A percentile compares a stretch with the other conserved stretches of the same genome.
phyloP scores from a whole-genome alignment of 2,329 filamentous ascomycete genomes.

The Colletotrichum sp. region DNA sequence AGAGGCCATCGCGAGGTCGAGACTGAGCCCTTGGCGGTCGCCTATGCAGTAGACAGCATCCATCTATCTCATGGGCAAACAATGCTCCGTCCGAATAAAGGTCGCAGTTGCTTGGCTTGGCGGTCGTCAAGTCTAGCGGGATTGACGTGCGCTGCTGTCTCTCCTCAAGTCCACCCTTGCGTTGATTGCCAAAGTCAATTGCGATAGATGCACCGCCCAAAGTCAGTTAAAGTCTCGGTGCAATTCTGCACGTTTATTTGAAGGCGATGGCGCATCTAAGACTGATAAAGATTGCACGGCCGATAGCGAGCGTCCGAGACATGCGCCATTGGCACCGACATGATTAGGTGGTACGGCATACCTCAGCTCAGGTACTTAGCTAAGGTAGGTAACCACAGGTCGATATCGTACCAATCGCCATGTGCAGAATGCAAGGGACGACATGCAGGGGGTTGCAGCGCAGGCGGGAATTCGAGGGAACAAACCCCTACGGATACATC shows the following conservation, averaged over 20 bases:
- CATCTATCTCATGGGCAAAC: background rate
- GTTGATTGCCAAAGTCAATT: background rate
- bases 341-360: background rate
- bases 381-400: background rate
- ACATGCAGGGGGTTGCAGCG: background rate
- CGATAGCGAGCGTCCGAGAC: background rate
- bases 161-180: background rate
- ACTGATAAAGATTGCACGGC: background rate
- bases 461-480: background rate
- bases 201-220: background rate
- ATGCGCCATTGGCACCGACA: background rate
- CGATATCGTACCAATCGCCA: background rate
- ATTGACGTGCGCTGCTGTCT: background rate
- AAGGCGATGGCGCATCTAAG: background rate
- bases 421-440: conserved; percentile 8
- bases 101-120: background rate
- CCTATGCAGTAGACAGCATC: background rate
- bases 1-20: background rate
- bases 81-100: background rate
- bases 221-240: background rate
- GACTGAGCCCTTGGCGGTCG: background rate
- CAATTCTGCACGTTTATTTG: background rate
- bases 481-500: background rate
- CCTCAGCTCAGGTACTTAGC: background rate
- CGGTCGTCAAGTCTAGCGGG: background rate